Percentiles rank a stretch among this genome's conserved stretches.
Evolutionary conservation across 2,329 filamentous ascomycete genomes (phyloP).

Genomic region (Colletotrichum navitas): DNA sequence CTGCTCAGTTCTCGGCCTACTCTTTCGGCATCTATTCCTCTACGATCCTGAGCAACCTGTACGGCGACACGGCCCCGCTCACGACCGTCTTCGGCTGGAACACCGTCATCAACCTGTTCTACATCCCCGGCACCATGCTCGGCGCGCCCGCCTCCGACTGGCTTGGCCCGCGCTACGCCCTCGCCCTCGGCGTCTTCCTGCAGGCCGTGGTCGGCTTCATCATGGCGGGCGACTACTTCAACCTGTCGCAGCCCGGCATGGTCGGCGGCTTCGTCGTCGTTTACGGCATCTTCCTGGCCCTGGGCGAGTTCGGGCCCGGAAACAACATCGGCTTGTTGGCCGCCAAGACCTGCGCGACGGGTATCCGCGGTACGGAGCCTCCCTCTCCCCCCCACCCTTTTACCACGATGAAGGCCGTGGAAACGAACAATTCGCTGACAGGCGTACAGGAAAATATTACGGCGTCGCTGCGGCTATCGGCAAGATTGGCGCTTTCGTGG

Average conservation of each 20-base stretch:
- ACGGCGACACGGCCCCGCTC: slow-evolving; percentile 69
- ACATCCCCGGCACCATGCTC: slow-evolving; percentile 83
- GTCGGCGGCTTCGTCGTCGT: slow-evolving; percentile 83
- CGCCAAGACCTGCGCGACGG: slow-evolving; percentile 88
- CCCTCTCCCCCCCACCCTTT: too few relatives aligned
- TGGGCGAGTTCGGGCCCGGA: slow-evolving; percentile 87
- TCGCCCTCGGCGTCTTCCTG: slow-evolving; percentile 76
- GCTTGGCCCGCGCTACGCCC: slow-evolving; percentile 81
- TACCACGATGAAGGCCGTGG: too few relatives aligned
- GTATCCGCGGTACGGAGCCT: slow-evolving; percentile 74
- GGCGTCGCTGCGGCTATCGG: slow-evolving; percentile 79
- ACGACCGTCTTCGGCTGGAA: slow-evolving; percentile 91
- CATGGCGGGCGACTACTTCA: slow-evolving; percentile 84
- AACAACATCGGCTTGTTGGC: slow-evolving; percentile 93
- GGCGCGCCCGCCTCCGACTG: slow-evolving; percentile 84
- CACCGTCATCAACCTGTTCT: slow-evolving; percentile 88
- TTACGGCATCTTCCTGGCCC: slow-evolving; percentile 81
- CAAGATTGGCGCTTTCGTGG: slow-evolving; percentile 87
- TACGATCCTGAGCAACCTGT: slow-evolving; percentile 76
- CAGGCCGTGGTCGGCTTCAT: slow-evolving; percentile 88
- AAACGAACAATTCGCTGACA: background rate
- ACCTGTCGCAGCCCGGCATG: slow-evolving; percentile 74
- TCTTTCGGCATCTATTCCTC: slow-evolving; percentile 89
- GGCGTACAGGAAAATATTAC: slow-evolving; percentile 64
- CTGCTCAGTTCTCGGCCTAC: slow-evolving; percentile 77